phyloP scores from a whole-genome alignment of 371 early-diverging fungal genomes.

The Mortierella sp. region DNA sequence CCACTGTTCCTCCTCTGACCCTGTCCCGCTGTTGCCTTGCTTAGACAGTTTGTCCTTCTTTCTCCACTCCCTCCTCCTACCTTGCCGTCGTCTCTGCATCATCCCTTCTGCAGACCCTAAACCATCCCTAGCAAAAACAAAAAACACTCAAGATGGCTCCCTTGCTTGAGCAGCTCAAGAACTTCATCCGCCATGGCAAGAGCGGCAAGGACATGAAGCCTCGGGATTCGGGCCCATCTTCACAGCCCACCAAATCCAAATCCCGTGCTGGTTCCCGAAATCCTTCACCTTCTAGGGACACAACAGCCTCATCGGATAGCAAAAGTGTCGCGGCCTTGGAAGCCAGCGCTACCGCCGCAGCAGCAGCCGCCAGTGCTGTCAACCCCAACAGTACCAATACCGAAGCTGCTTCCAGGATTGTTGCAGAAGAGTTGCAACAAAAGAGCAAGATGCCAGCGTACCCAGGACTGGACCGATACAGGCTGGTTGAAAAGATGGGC shows the following conservation, averaged over 20 bases:
- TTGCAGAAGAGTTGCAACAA: constrained; percentile 49
- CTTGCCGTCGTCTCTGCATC: background rate
- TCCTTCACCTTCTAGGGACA: constrained; percentile 31
- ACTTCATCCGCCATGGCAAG: constrained; percentile 57
- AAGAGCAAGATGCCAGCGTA: constrained; percentile 61
- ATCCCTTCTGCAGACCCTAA: background rate
- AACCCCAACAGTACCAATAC: constrained; percentile 31
- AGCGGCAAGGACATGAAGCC: constrained; percentile 52
- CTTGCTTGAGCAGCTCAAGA: constrained; percentile 61
- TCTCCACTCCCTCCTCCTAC: background rate
- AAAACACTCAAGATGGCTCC: constrained; percentile 32
- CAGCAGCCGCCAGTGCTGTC: background rate
- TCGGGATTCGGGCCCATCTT: constrained; percentile 35
- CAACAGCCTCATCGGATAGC: constrained; percentile 6
- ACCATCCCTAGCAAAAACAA: too few relatives aligned
- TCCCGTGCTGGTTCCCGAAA: constrained; percentile 30
- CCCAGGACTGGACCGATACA: constrained; percentile 63
- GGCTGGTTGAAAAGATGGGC: constrained; percentile 69
- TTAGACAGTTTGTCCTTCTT: too few relatives aligned
- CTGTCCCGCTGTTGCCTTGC: too few relatives aligned
- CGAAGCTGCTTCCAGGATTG: constrained; percentile 48
- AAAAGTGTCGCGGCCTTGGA: background rate
- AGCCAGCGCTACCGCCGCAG: background rate
- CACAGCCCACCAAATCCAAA: constrained; percentile 26
- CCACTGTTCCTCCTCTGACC: too few relatives aligned